These are phyloP conservation scores for Dryas octopetala DNA, from an alignment of 306 rosid species.

Conservation along the genomic window DNA sequence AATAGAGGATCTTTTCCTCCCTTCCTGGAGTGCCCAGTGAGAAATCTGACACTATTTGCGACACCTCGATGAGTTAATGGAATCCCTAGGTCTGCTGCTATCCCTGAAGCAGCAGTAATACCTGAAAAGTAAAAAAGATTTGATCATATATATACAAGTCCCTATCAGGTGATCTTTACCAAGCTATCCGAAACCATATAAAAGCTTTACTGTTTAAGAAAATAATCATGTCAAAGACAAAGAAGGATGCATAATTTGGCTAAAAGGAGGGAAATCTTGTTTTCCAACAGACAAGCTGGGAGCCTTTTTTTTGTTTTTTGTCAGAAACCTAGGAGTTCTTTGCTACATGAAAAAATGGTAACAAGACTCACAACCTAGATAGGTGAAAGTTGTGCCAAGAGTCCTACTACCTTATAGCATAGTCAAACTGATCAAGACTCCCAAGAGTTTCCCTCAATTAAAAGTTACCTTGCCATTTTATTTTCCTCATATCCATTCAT, in stretches of 20 bases:
- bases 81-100: slow-evolving; percentile 84
- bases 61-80: slow-evolving; percentile 90
- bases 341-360: no score
- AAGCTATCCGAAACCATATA: background rate
- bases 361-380: no score
- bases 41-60: slow-evolving; percentile 80
- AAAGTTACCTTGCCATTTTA: background rate
- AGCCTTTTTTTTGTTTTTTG: background rate
- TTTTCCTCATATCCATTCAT: background rate
- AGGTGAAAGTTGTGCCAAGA: no score
- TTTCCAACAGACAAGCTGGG: background rate
- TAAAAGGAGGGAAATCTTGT: no score
- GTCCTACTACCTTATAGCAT: no score
- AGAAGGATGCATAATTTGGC: background rate
- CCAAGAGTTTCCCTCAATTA: background rate
- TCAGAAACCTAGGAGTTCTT: no score
- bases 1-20: slow-evolving; percentile 91
- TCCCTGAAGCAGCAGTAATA: slow-evolving; percentile 96
- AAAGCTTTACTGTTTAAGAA: no score
- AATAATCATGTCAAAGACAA: background rate
- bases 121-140: slow-evolving; percentile 44
- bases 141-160: background rate
- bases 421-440: background rate
- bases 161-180: background rate
- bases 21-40: slow-evolving; percentile 89